Conservation (phyloP, 805 yeast species). For the Schwanniomyces vanrijiae region DNA sequence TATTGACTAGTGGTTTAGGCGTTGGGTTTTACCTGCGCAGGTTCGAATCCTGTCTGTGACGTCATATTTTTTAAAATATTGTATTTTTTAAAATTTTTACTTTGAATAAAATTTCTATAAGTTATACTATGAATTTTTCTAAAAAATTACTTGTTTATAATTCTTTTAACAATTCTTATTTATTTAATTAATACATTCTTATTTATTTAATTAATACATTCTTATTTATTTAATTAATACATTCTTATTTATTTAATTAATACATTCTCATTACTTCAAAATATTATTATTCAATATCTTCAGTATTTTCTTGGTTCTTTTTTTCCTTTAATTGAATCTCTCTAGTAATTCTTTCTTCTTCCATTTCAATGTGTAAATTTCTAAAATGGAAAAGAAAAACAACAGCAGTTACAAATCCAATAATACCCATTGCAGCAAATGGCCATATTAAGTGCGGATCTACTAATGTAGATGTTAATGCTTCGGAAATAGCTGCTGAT, state of each 20-base stretch:
- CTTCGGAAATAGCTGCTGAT: constrained; percentile 47
- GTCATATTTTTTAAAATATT: constrained; percentile 54
- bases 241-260: too few species aligned
- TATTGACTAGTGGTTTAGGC: constrained; percentile 43
- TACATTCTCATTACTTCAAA: too few species aligned
- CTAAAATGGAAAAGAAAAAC: constrained; percentile 32
- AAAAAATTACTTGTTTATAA: too few species aligned
- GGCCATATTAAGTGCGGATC: constrained; percentile 45
- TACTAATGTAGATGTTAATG: constrained; percentile 38
- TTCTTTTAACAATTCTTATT: too few species aligned
- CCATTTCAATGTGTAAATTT: constrained; percentile 43
- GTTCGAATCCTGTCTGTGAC: constrained; percentile 99
- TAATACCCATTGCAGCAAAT: constrained; percentile 39
- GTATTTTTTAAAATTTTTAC: not conserved
- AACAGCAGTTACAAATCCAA: constrained; percentile 31
- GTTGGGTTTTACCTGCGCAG: constrained; percentile 71
- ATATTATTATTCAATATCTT: not conserved
- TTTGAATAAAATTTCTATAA: too few species aligned
- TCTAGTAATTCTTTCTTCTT: constrained; percentile 28
- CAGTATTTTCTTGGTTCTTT: not conserved
- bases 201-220: too few species aligned
- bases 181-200: too few species aligned
- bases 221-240: too few species aligned
- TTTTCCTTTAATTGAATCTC: constrained; percentile 10
- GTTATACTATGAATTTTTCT: too few species aligned